Evolutionary conservation across 2,329 filamentous ascomycete species (phyloP).

Genomic region (Epichloe hybrida): DNA sequence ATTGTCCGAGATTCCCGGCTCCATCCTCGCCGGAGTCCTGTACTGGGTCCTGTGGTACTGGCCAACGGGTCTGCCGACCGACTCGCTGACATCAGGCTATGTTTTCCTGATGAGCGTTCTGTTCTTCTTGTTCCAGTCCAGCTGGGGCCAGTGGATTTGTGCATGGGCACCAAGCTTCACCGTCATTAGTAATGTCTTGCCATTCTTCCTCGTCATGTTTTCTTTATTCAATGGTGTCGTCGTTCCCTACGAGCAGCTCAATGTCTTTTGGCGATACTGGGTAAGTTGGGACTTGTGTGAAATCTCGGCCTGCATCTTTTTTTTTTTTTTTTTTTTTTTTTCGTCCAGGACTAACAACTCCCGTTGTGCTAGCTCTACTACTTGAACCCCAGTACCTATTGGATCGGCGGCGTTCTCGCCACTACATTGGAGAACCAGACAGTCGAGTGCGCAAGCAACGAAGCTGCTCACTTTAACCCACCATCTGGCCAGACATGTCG

Average conservation of each 20-base stretch:
- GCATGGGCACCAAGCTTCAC: conserved; percentile 63
- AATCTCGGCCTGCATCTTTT: too few relatives aligned
- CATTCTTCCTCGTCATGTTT: conserved; percentile 73
- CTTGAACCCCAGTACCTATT: conserved; percentile 6
- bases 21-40: conserved; percentile 48
- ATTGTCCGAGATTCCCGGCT: conserved; percentile 57
- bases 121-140: conserved; percentile 62
- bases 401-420: conserved; percentile 6
- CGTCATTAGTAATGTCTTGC: conserved; percentile 39
- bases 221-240: conserved; percentile 67
- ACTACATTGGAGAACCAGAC: conserved; percentile 7
- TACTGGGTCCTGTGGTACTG: conserved; percentile 72
- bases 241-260: conserved; percentile 49
- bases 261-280: conserved; percentile 62
- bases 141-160: conserved; percentile 75
- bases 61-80: conserved; percentile 53
- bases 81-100: conserved; percentile 32
- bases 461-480: conserved; percentile 36
- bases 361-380: conserved; percentile 2
- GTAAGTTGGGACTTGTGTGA: conserved; percentile 15
- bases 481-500: conserved; percentile 51
- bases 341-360: too few relatives aligned
- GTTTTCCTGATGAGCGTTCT: conserved; percentile 22
- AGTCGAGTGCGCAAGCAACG: conserved; percentile 28
- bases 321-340: too few relatives aligned